phyloP scores from a whole-genome alignment of 176 grass and related monocot genomes.

The Juncus effusus region DNA sequence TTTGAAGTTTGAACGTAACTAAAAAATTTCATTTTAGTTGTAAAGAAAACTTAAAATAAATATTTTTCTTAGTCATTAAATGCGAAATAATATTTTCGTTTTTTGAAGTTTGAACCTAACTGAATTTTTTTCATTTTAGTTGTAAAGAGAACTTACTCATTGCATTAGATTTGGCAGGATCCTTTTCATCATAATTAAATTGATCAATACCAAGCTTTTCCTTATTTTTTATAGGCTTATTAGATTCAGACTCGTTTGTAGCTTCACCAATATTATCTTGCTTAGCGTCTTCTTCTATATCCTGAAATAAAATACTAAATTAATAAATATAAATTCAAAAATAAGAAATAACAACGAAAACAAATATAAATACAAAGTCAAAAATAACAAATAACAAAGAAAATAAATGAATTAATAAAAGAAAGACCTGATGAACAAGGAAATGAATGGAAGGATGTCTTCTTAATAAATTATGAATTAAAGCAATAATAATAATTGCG shows the following conservation, averaged over 20 bases:
- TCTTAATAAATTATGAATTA: slow-evolving; percentile 88
- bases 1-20: too few species aligned
- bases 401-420: neutral
- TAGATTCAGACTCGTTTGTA: slow-evolving; percentile 14
- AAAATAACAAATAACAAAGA: neutral
- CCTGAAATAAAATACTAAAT: slow-evolving; percentile 40
- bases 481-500: slow-evolving; percentile 86
- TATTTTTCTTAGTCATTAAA: neutral
- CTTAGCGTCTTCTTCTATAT: slow-evolving; percentile 39
- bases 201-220: slow-evolving; percentile 51
- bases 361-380: too few species aligned
- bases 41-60: slow-evolving; percentile 30
- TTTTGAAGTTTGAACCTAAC: too few species aligned
- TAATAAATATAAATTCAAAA: slow-evolving; percentile 10
- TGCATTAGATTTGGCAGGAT: slow-evolving; percentile 78
- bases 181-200: slow-evolving; percentile 67
- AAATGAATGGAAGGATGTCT: slow-evolving; percentile 91
- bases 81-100: neutral
- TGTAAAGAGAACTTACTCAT: slow-evolving; percentile 48
- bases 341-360: neutral
- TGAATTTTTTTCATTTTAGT: neutral
- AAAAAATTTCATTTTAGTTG: neutral
- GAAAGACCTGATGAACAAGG: slow-evolving; percentile 86
- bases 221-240: slow-evolving; percentile 10
- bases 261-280: slow-evolving; percentile 29